A percentile compares a stretch with the other conserved stretches of the same genome.
phyloP scores from a whole-genome alignment of 2,329 filamentous ascomycete genomes.

The Fusarium sp. region DNA sequence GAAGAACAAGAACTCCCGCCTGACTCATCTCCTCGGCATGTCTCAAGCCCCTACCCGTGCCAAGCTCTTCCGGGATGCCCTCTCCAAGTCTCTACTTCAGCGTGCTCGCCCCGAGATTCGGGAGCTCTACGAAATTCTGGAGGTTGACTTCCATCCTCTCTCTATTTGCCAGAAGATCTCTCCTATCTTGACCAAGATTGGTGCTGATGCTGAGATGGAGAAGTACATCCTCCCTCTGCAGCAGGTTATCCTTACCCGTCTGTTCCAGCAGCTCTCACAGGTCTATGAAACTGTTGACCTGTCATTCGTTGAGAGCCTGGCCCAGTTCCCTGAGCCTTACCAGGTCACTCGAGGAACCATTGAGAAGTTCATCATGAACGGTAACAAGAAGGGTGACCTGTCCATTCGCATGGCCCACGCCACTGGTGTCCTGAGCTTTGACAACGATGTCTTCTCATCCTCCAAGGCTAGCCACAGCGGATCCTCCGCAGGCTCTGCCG shows the following conservation, averaged over 20 bases:
- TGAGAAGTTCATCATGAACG: slow-evolving; percentile 99
- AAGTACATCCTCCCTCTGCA: slow-evolving; percentile 96
- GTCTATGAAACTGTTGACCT: slow-evolving; percentile 99
- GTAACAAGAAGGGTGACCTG: slow-evolving; percentile 99
- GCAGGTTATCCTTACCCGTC: slow-evolving; percentile 96
- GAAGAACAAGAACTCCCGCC: slow-evolving; percentile 98
- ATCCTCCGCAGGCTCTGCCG: slow-evolving; percentile 85
- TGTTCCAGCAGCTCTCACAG: slow-evolving; percentile 99
- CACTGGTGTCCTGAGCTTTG: slow-evolving; percentile 94
- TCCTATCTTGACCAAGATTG: slow-evolving; percentile 93
- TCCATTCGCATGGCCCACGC: slow-evolving; percentile 97
- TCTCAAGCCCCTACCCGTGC: slow-evolving; percentile 86
- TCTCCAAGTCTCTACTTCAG: slow-evolving; percentile 94
- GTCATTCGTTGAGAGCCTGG: slow-evolving; percentile 90
- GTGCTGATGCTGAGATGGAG: slow-evolving; percentile 93
- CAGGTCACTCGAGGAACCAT: slow-evolving; percentile 90
- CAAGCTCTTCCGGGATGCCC: slow-evolving; percentile 92
- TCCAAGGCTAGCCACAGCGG: slow-evolving; percentile 91
- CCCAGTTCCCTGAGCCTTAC: slow-evolving; percentile 96
- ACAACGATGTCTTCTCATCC: slow-evolving; percentile 98
- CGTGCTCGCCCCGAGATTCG: slow-evolving; percentile 94
- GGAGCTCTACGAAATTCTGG: slow-evolving; percentile 97
- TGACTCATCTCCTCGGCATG: slow-evolving; percentile 97
- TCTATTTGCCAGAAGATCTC: slow-evolving; percentile 99
- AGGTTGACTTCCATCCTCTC: slow-evolving; percentile 98